Evolutionary conservation across 768 basidiomycete species (phyloP).

Genomic region (Brasilioporus rufonigricans): DNA sequence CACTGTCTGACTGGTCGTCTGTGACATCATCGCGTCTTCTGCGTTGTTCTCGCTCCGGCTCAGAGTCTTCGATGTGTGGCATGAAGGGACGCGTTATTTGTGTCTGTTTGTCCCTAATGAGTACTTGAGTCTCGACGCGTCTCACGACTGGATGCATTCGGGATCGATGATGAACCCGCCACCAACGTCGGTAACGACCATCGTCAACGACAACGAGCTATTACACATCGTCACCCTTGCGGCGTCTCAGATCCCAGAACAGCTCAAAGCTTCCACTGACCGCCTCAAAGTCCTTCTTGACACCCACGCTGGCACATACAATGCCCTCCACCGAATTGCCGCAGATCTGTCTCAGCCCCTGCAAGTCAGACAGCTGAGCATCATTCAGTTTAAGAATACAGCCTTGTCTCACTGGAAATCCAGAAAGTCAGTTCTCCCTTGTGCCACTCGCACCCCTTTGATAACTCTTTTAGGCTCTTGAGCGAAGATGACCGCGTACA

Average conservation of each 20-base stretch:
- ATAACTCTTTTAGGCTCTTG: slow-evolving; percentile 49
- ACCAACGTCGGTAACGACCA: slow-evolving; percentile 21
- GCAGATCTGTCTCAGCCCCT: slow-evolving; percentile 57
- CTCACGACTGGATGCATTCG: not conserved
- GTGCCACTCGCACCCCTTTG: slow-evolving; percentile 6
- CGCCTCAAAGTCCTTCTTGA: slow-evolving; percentile 68
- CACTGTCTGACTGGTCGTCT: slow-evolving; percentile 5
- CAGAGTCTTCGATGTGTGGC: slow-evolving; percentile 2
- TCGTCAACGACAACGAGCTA: slow-evolving; percentile 61
- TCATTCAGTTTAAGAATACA: slow-evolving; percentile 88
- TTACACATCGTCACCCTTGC: slow-evolving; percentile 64
- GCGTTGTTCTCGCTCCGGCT: not conserved
- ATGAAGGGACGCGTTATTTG: slow-evolving; percentile 48
- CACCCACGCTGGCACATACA: slow-evolving; percentile 62
- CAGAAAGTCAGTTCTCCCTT: slow-evolving; percentile 52
- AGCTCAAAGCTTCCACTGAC: slow-evolving; percentile 47
- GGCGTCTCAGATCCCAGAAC: slow-evolving; percentile 66
- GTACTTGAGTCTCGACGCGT: not conserved
- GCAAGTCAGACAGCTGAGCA: slow-evolving; percentile 71
- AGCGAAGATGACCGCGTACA: slow-evolving; percentile 61
- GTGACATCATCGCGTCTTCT: no score
- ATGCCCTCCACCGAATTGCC: slow-evolving; percentile 73
- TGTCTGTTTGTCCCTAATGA: slow-evolving; percentile 24
- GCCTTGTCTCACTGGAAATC: slow-evolving; percentile 75
- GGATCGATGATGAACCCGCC: slow-evolving; percentile 24